Conservation (phyloP, 345 rosid species). For the Populus deltoides region DNA sequence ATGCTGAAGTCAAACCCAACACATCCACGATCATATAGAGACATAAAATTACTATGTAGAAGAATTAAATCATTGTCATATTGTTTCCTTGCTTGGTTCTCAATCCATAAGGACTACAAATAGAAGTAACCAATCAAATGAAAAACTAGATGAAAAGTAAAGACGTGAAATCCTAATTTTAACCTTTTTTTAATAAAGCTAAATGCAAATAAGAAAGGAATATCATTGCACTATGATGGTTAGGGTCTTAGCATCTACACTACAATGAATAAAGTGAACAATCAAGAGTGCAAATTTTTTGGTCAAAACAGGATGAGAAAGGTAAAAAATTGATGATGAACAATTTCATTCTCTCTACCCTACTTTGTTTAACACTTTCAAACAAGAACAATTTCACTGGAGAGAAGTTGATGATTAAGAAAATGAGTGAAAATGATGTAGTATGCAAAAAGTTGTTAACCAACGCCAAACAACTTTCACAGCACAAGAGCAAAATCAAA, state of each 20-base stretch:
- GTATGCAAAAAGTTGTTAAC: no score
- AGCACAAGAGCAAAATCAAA: no score
- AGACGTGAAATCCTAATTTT: neutral
- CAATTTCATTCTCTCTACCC: no score
- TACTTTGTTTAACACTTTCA: no score
- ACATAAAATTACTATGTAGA: conserved; percentile 49
- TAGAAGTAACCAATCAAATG: conserved; percentile 9
- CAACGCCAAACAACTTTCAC: no score
- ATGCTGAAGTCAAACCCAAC: conserved; percentile 69
- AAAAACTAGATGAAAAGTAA: neutral
- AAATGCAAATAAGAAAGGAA: neutral
- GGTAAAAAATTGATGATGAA: no score
- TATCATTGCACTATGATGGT: neutral
- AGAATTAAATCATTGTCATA: conserved; percentile 36
- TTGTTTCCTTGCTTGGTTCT: conserved; percentile 46
- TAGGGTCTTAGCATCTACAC: neutral
- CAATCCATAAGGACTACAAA: conserved; percentile 84
- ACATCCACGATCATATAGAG: conserved; percentile 87
- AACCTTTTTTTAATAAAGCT: neutral
- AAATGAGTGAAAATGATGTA: no score
- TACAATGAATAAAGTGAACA: neutral
- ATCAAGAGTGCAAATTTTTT: no score
- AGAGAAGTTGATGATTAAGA: no score
- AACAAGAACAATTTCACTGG: no score
- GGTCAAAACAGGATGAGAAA: no score